Percentiles rank a stretch among this genome's conserved stretches.
Conservation (phyloP, 805 yeast species). For the Cyberlindnera subsufficiens region DNA sequence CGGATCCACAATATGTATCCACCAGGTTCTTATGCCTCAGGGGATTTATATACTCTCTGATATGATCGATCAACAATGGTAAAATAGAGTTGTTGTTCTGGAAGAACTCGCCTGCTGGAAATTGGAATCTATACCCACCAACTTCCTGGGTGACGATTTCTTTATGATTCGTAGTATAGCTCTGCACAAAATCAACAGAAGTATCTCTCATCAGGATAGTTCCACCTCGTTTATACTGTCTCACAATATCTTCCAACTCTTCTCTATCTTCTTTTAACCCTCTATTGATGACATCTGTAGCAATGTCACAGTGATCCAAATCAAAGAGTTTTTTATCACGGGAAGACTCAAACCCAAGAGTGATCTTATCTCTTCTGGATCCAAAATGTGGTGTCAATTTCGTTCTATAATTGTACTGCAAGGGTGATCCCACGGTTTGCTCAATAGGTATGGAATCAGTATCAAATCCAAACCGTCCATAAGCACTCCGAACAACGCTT, state of each 20-base stretch:
- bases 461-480: conserved; percentile 61
- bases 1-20: conserved; percentile 97
- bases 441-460: conserved; percentile 41
- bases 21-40: conserved; percentile 55
- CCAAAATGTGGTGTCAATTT: conserved; percentile 94
- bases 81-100: conserved; percentile 92
- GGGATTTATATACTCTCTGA: conserved; percentile 53
- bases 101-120: conserved; percentile 94
- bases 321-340: conserved; percentile 50
- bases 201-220: conserved; percentile 81
- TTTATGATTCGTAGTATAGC: conserved; percentile 72
- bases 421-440: conserved; percentile 72
- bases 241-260: conserved; percentile 37
- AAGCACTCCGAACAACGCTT: conserved; percentile 74
- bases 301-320: conserved; percentile 87
- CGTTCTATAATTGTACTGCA: conserved; percentile 71
- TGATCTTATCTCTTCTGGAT: conserved; percentile 51
- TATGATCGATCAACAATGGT: conserved; percentile 76
- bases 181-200: conserved; percentile 32
- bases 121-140: conserved; percentile 68
- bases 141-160: conserved; percentile 72
- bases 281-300: conserved; percentile 68
- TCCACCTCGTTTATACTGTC: conserved; percentile 67
- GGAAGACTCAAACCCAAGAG: conserved; percentile 73
- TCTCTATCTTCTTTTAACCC: conserved; percentile 67